A percentile compares a stretch with the other conserved stretches of the same genome.
Evolutionary conservation across 352 stramenopile genomes (phyloP).

Genomic region (Thalassiosira ordinaria): DNA sequence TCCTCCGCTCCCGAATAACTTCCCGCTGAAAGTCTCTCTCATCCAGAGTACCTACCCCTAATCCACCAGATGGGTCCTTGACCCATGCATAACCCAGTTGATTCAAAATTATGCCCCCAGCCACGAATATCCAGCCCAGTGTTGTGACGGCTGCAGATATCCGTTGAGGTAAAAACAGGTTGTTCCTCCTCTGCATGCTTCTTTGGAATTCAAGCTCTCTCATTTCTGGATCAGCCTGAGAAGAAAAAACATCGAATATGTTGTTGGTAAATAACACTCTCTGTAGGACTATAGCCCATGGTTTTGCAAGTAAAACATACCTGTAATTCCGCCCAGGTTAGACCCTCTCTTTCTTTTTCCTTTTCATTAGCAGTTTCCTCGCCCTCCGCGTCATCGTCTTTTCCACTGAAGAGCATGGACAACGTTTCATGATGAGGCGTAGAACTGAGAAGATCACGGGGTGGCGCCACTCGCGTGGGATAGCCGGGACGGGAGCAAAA

Average conservation of each 20-base stretch:
- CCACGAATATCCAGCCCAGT: conserved; percentile 52
- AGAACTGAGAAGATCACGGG: background rate
- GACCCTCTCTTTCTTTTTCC: background rate
- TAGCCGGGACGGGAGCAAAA: background rate
- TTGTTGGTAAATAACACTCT: too few species aligned
- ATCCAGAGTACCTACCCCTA: conserved; percentile 52
- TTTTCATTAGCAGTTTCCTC: background rate
- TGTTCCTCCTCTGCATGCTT: conserved; percentile 42
- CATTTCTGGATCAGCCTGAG: conserved; percentile 48
- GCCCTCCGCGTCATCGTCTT: background rate
- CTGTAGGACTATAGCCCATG: too few species aligned
- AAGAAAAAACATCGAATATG: too few species aligned
- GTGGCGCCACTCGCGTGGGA: background rate
- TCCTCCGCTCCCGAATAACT: conserved; percentile 16
- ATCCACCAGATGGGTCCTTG: conserved; percentile 35
- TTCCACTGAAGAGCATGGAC: background rate
- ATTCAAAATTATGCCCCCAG: conserved; percentile 54
- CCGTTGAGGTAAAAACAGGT: conserved; percentile 43
- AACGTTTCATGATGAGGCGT: background rate
- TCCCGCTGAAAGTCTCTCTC: conserved; percentile 59
- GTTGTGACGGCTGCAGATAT: conserved; percentile 41
- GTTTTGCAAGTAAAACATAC: too few species aligned
- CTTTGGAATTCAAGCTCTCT: conserved; percentile 37
- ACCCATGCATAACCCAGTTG: conserved; percentile 50
- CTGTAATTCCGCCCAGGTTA: conserved; percentile 51